These are phyloP conservation scores for Betula pendula DNA, from an alignment of 306 rosid species.

Conservation along the genomic window DNA sequence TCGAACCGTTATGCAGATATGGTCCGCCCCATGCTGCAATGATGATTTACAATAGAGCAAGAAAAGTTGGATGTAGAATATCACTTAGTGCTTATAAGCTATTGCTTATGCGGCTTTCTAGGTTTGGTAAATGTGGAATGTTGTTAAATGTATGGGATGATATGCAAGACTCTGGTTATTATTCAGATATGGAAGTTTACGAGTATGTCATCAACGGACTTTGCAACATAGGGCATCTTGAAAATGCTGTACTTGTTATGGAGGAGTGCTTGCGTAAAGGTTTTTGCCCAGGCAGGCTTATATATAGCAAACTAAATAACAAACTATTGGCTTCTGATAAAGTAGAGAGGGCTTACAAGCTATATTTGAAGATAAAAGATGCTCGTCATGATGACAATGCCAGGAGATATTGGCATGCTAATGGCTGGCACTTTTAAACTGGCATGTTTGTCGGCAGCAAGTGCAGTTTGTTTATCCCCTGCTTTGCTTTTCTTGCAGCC, in stretches of 20 bases:
- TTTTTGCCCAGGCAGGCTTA: constrained; percentile 76
- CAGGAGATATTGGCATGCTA: constrained; percentile 69
- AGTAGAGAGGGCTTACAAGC: constrained; percentile 65
- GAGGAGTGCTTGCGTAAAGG: constrained; percentile 78
- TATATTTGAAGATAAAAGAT: constrained; percentile 64
- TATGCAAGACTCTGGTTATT: constrained; percentile 79
- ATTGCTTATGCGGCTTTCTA: constrained; percentile 76
- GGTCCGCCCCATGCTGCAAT: constrained; percentile 94
- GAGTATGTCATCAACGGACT: constrained; percentile 74
- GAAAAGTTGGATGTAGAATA: constrained; percentile 58
- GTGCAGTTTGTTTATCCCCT: not conserved
- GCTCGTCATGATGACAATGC: constrained; percentile 65
- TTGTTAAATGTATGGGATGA: constrained; percentile 74
- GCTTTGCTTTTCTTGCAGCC: not conserved
- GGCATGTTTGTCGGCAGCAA: constrained; percentile 5
- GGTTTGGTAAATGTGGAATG: constrained; percentile 84
- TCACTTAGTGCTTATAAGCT: constrained; percentile 72
- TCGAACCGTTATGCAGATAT: constrained; percentile 69
- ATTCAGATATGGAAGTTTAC: constrained; percentile 69
- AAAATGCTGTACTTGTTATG: constrained; percentile 86
- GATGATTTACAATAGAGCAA: constrained; percentile 69
- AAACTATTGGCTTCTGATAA: constrained; percentile 58
- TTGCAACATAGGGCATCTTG: constrained; percentile 79
- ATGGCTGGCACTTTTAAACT: constrained; percentile 86
- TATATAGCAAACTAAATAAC: constrained; percentile 68